A percentile compares a stretch with the other conserved stretches of the same genome.
Conservation (phyloP, 2,329 filamentous ascomycete genomes). For the Drechslerella coelobrocha region DNA sequence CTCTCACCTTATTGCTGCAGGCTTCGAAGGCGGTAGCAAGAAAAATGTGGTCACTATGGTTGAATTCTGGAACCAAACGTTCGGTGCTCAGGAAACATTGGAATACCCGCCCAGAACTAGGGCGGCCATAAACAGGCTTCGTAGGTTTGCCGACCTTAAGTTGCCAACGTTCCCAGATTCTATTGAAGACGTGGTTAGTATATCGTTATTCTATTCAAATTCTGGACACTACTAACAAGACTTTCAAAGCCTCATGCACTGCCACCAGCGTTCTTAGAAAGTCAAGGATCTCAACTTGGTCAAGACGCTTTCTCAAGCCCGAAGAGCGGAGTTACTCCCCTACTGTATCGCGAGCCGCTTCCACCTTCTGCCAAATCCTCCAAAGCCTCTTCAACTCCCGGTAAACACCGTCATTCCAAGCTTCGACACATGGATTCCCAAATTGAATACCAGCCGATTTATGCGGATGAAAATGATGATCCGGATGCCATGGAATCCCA, state of each 20-base stretch:
- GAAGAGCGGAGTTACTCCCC: conserved; percentile 28
- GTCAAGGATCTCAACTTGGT: conserved; percentile 29
- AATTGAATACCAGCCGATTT: conserved; percentile 74
- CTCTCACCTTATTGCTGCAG: conserved; percentile 34
- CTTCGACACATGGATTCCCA: conserved; percentile 77
- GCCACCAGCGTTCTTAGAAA: conserved; percentile 52
- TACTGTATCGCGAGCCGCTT: conserved; percentile 38
- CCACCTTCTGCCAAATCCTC: conserved; percentile 34
- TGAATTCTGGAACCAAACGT: conserved; percentile 71
- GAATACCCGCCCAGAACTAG: conserved; percentile 72
- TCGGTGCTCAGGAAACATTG: conserved; percentile 67
- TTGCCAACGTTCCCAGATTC: conserved; percentile 62
- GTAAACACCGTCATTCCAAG: conserved; percentile 26
- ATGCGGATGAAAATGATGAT: conserved; percentile 62
- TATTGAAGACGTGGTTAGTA: conserved; percentile 59
- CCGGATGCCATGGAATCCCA: conserved; percentile 68
- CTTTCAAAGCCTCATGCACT: conserved; percentile 12
- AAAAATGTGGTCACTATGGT: conserved; percentile 32
- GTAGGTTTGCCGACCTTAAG: conserved; percentile 64
- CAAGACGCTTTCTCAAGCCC: conserved; percentile 33
- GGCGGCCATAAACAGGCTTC: conserved; percentile 67
- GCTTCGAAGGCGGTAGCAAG: conserved; percentile 35
- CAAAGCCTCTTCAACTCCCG: conserved; percentile 52
- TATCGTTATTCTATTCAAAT: conserved; percentile 55
- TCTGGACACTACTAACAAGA: background rate